Evolutionary conservation across 2,329 filamentous ascomycete genomes (phyloP).

Genomic region (Cladosporium sphaerospermum): DNA sequence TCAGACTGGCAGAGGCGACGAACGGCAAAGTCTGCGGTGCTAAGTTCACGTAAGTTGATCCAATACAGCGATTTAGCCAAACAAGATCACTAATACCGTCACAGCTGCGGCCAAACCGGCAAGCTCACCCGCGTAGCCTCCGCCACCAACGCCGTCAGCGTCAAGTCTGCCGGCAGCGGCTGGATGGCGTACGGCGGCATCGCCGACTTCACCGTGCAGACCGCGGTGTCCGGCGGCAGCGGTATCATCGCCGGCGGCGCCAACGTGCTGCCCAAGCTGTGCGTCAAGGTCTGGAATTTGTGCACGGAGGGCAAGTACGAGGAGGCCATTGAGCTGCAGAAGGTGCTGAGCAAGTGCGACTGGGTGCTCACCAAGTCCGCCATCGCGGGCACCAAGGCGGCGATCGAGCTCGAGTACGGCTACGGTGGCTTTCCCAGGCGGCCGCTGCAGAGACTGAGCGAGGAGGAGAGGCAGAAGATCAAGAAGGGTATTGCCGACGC

Average conservation of each 20-base stretch:
- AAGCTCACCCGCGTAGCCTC: constrained; percentile 78
- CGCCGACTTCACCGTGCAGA: constrained; percentile 81
- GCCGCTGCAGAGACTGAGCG: constrained; percentile 61
- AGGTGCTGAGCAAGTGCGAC: constrained; percentile 69
- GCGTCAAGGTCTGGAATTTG: constrained; percentile 71
- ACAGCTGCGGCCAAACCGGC: constrained; percentile 64
- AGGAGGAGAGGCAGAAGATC: constrained; percentile 36
- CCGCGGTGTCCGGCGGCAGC: constrained; percentile 68
- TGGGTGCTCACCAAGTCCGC: constrained; percentile 78
- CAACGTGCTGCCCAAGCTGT: constrained; percentile 78
- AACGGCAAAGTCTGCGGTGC: constrained; percentile 70
- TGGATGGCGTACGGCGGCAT: constrained; percentile 87
- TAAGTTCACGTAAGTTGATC: constrained; percentile 68
- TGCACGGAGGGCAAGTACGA: constrained; percentile 66
- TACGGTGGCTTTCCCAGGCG: constrained; percentile 72
- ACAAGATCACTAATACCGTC: neutral
- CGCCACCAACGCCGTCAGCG: constrained; percentile 65
- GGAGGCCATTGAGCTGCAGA: constrained; percentile 70
- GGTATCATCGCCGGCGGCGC: constrained; percentile 82
- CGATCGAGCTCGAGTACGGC: constrained; percentile 72
- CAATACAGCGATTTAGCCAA: neutral
- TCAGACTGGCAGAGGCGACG: constrained; percentile 69
- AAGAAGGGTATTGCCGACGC: constrained; percentile 25
- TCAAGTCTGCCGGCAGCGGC: constrained; percentile 40
- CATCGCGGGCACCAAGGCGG: constrained; percentile 80